Percentiles rank a stretch among this genome's conserved stretches.
Evolutionary conservation across 164 flowering plant genomes (phyloP).

Genomic region (Aristolochia californica): DNA sequence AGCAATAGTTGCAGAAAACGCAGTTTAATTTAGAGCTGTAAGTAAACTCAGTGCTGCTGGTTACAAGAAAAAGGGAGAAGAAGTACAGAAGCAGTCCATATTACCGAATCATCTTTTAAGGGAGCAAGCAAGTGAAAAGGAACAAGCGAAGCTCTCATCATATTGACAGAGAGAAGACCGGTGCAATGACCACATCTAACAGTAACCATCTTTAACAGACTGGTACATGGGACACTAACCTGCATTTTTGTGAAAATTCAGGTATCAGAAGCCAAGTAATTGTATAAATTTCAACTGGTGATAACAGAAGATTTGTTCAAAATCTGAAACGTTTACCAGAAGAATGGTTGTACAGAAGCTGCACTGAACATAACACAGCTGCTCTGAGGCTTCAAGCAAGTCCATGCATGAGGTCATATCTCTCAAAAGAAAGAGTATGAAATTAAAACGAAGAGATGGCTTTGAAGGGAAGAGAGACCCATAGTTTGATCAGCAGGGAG

Average conservation of each 20-base stretch:
- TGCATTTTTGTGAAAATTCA: constrained; percentile 14
- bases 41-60: too few relatives aligned
- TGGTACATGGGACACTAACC: constrained; percentile 79
- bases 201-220: constrained; percentile 61
- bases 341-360: constrained; percentile 71
- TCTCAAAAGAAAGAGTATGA: neutral
- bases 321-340: constrained; percentile 34
- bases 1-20: too few relatives aligned
- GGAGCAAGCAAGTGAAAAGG: constrained; percentile 62
- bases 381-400: constrained; percentile 54
- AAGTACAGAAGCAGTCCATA: neutral
- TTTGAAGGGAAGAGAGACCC: too few relatives aligned
- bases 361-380: constrained; percentile 85
- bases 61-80: too few relatives aligned
- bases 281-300: neutral
- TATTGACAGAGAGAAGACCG: constrained; percentile 68
- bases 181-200: constrained; percentile 88
- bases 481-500: neutral
- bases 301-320: too few relatives aligned
- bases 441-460: too few relatives aligned
- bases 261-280: neutral
- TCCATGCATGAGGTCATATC: constrained; percentile 49
- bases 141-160: constrained; percentile 52
- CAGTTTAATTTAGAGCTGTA: too few relatives aligned
- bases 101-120: constrained; percentile 24